Evolutionary conservation across 176 grass and related monocot genomes (phyloP).

Genomic region (Phyllostachys edulis): DNA sequence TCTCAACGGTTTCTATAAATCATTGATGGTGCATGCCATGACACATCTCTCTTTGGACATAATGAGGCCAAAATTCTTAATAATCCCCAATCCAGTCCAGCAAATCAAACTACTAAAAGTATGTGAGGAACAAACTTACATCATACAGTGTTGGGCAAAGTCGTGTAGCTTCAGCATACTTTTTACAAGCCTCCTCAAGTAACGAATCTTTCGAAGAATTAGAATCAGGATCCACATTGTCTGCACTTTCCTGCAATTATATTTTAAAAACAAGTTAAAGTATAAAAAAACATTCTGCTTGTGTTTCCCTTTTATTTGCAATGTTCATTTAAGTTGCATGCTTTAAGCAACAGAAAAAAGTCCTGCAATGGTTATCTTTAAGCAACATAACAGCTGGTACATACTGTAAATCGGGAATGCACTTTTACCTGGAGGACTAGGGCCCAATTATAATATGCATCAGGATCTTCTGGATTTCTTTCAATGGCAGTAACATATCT

Average conservation of each 20-base stretch:
- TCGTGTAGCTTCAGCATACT: constrained; percentile 75
- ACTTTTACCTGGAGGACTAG: constrained; percentile 70
- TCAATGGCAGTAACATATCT: constrained; percentile 79
- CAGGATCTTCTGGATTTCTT: constrained; percentile 82
- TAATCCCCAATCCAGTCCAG: neutral
- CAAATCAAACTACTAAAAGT: neutral
- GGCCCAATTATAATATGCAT: constrained; percentile 86
- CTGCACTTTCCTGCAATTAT: constrained; percentile 72
- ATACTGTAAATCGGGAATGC: neutral
- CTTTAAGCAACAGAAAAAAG: constrained; percentile 17
- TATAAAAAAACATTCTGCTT: neutral
- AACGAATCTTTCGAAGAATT: constrained; percentile 77
- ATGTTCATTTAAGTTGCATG: neutral
- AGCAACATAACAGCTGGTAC: neutral
- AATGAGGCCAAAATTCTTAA: neutral
- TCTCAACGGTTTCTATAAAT: neutral
- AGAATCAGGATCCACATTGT: constrained; percentile 67
- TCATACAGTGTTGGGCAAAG: constrained; percentile 76
- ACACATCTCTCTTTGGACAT: neutral
- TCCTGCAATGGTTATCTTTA: neutral
- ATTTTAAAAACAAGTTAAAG: constrained; percentile 1
- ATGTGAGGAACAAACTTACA: constrained; percentile 34
- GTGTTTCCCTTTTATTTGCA: neutral
- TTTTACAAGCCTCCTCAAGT: constrained; percentile 86
- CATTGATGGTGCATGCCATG: neutral